These are phyloP conservation scores for Calonectria pauciramosa DNA, from an alignment of 2,329 filamentous ascomycete genomes.

Conservation along the genomic window DNA sequence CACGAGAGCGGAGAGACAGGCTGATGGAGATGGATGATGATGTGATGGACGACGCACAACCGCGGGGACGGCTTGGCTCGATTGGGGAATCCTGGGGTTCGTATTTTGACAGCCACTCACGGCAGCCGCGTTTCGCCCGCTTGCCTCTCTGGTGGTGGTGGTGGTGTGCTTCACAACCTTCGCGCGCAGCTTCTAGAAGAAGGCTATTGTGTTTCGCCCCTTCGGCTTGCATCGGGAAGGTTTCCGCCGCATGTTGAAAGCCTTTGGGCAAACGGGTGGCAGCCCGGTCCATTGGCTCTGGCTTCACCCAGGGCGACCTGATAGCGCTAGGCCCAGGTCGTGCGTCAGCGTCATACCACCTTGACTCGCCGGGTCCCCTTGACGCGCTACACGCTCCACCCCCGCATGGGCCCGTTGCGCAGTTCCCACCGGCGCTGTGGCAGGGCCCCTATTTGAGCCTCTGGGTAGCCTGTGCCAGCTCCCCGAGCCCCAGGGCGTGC, in stretches of 20 bases:
- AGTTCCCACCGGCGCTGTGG: background rate
- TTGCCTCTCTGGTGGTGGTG: too few relatives aligned
- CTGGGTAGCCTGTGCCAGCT: background rate
- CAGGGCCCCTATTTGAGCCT: background rate
- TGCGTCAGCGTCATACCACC: constrained; percentile 6
- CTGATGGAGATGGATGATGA: too few relatives aligned
- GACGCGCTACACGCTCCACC: background rate
- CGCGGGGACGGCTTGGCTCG: background rate
- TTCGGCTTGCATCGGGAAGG: background rate
- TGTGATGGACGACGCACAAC: too few relatives aligned
- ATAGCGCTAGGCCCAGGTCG: constrained; percentile 1
- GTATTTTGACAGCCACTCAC: background rate
- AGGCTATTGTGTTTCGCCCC: background rate
- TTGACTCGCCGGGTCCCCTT: background rate
- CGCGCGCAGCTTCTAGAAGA: background rate
- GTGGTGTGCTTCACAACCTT: background rate
- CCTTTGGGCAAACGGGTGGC: background rate
- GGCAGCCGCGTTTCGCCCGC: background rate
- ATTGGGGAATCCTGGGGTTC: constrained; percentile 3
- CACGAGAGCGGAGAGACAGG: background rate
- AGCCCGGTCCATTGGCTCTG: background rate
- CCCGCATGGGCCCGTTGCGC: background rate
- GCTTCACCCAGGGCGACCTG: background rate
- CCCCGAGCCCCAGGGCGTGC: background rate
- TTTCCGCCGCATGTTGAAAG: background rate